phyloP scores from a whole-genome alignment of 495 filamentous ascomycete genomes.

The Astrothelium macrocarpum region DNA sequence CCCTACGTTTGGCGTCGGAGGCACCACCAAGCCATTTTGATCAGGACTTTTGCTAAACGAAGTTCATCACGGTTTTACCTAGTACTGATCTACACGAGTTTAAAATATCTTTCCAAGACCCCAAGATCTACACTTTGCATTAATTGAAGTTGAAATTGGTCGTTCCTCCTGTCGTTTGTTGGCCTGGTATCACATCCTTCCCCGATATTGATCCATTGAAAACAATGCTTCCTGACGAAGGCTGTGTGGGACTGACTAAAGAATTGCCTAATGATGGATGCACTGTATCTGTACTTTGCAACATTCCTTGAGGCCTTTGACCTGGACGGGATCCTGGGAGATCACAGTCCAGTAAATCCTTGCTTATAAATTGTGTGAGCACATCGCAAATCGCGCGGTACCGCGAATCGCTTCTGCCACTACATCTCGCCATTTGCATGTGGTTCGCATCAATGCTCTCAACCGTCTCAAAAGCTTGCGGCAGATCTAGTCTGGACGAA shows the following conservation, averaged over 20 bases:
- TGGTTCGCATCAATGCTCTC: constrained; percentile 35
- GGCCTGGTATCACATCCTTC: not conserved
- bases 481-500: constrained; percentile 31
- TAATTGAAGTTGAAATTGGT: not conserved
- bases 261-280: not conserved
- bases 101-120: not conserved
- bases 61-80: not conserved
- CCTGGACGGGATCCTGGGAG: not conserved
- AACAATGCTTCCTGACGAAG: not conserved
- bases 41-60: too few relatives aligned
- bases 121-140: not conserved
- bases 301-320: not conserved
- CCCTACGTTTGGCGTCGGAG: too few relatives aligned
- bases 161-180: not conserved
- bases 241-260: too few relatives aligned
- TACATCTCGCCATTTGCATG: constrained; percentile 32
- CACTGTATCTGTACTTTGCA: not conserved
- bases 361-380: constrained; percentile 17
- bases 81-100: not conserved
- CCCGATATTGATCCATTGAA: not conserved
- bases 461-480: constrained; percentile 27
- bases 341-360: not conserved
- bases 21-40: too few relatives aligned
- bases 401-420: constrained; percentile 21
- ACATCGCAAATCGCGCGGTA: constrained; percentile 30